Base-by-base conservation (phyloP, 2,329 filamentous ascomycete genomes). In the Hypoxylon sp. region DNA sequence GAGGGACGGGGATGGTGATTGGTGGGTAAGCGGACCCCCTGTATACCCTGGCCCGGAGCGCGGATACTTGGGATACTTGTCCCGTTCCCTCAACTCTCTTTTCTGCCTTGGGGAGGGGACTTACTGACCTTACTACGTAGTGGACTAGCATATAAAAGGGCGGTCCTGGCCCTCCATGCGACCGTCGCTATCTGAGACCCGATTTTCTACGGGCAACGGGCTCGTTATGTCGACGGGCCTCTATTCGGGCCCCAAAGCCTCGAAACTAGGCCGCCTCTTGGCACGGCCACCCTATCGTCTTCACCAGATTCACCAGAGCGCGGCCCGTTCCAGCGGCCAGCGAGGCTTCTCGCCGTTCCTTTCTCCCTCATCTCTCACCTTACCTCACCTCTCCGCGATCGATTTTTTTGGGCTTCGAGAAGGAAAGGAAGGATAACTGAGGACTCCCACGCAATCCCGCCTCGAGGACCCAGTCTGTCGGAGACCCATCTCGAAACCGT, bases 201-300 rank as follows among this genome's bases (percentile, higher is more conserved):
- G 52, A 47, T 43, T 55, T 60, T 64, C 55, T n/a, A 46, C 43
- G 55, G n/a, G n/a, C n/a, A n/a, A n/a, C n/a, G n/a, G n/a, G 65
- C 53, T 62, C 55, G 46, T 63, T 68, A 59, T 64, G 53, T 59
- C 56, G 56, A 59, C 55, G 55, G 74, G 73, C 64, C 73, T 59
- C 68, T 56, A 44, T 64, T 69, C 22, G 57, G 72, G 72, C 68
- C 71, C 59, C 73, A 68, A 73, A 73, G 73, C 72, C 73, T 68
- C 71, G 59, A 54, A 59, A 55, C 59, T 65, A 68, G 71, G 68
- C 68, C 73, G 54, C 56, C 53, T 65, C 68, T 69, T 69, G 64
- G 64, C 63, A 63, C 65, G 72, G 59, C 72, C 74, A 64, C 57
- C 71, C 22, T 43, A 57, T 52, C 61, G 57, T 67, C 56, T 64